phyloP scores from a whole-genome alignment of 75 land plant species.

The Isoetes taiwanensis region DNA sequence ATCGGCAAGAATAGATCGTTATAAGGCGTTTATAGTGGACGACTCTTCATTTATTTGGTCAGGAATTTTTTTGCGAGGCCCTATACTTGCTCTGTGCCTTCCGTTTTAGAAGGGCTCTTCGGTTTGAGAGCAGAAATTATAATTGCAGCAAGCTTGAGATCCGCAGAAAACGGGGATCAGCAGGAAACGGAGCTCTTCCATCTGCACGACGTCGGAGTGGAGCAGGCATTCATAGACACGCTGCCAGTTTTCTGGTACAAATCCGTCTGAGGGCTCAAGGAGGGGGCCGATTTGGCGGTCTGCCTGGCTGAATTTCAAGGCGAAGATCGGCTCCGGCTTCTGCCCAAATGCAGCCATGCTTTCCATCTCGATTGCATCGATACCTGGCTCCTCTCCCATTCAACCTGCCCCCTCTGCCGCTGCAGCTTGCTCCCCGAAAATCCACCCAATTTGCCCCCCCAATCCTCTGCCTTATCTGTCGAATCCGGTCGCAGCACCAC shows the following conservation, averaged over 20 bases:
- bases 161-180: too few species aligned
- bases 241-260: constrained; percentile 45
- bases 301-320: constrained; percentile 40
- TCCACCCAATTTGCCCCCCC: too few species aligned
- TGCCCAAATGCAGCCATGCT: constrained; percentile 55
- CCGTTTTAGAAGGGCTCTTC: too few species aligned
- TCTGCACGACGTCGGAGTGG: constrained; percentile 52
- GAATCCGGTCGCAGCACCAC: too few species aligned
- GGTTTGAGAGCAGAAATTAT: too few species aligned
- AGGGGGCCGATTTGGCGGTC: constrained; percentile 51
- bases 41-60: too few species aligned
- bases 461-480: too few species aligned
- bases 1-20: too few species aligned
- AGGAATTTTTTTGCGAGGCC: too few species aligned
- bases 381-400: constrained; percentile 55
- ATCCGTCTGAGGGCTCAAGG: constrained; percentile 35
- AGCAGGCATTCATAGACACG: constrained; percentile 54
- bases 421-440: constrained; percentile 39
- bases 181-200: constrained; percentile 53
- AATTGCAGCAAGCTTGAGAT: too few species aligned
- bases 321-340: constrained; percentile 37
- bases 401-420: constrained; percentile 53
- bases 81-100: too few species aligned
- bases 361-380: constrained; percentile 59
- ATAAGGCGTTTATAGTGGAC: too few species aligned